Conservation (phyloP, 768 basidiomycete species). For the Mycena latifolia region DNA sequence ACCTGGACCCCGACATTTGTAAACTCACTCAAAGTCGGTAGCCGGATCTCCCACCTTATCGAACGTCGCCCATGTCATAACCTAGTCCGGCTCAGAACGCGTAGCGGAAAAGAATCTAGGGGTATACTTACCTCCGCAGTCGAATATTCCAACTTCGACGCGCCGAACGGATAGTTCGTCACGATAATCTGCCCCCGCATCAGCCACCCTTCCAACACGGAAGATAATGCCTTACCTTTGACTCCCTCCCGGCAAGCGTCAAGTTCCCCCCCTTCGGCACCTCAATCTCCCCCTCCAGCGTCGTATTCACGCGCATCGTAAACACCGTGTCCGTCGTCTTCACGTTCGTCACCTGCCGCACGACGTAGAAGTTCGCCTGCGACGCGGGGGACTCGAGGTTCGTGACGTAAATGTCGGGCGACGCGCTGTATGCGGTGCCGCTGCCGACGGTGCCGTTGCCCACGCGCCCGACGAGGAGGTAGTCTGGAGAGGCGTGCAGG, state of each 20-base stretch:
- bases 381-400: conserved; percentile 68
- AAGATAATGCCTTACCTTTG: conserved; percentile 47
- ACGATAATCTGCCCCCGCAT: conserved; percentile 55
- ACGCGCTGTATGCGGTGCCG: conserved; percentile 49
- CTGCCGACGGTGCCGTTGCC: conserved; percentile 62
- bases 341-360: conserved; percentile 59
- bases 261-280: conserved; percentile 56
- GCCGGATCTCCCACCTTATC: conserved; percentile 40
- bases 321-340: conserved; percentile 63
- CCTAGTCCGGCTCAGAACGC: conserved; percentile 9
- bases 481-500: conserved; percentile 73
- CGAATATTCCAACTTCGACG: conserved; percentile 66
- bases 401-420: conserved; percentile 61
- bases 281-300: conserved; percentile 56
- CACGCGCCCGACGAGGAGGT: conserved; percentile 73
- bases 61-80: conserved; percentile 57
- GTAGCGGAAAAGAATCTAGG: too few species aligned
- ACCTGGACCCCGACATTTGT: conserved; percentile 28
- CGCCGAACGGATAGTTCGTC: conserved; percentile 73
- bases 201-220: neutral
- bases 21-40: neutral
- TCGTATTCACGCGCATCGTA: conserved; percentile 59
- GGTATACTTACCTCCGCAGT: conserved; percentile 64
- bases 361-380: conserved; percentile 67
- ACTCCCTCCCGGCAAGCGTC: conserved; percentile 72